phyloP scores from a whole-genome alignment of 2,329 filamentous ascomycete species.

The Ophiostoma pallidulum region DNA sequence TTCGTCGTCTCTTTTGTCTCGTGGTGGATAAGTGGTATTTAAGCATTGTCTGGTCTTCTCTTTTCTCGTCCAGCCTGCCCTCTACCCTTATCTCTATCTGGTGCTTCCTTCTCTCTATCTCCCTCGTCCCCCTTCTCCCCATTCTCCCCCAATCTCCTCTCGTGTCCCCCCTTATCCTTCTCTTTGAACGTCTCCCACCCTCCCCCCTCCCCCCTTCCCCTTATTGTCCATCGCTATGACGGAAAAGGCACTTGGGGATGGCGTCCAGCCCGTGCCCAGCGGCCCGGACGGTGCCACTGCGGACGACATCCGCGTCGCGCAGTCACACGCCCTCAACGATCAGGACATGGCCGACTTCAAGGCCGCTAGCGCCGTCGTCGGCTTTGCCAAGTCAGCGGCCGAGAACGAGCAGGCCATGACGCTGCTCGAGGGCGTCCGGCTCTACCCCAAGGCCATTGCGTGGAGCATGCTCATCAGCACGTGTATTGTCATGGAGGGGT shows the following conservation, averaged over 20 bases:
- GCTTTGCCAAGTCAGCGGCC: conserved; percentile 40
- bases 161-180: background rate
- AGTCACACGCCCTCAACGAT: conserved; percentile 1
- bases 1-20: background rate
- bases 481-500: conserved; percentile 86
- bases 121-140: too few species aligned
- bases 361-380: conserved; percentile 24
- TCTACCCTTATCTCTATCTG: too few species aligned
- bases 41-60: too few species aligned
- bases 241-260: background rate
- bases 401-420: conserved; percentile 61
- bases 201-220: background rate
- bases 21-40: too few species aligned
- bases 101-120: too few species aligned
- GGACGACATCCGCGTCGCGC: background rate
- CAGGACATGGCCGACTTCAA: conserved; percentile 7
- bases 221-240: conserved; percentile 5
- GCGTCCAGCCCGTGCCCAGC: background rate
- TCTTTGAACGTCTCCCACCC: too few species aligned
- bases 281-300: conserved; percentile 1
- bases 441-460: conserved; percentile 78
- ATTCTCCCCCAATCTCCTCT: too few species aligned
- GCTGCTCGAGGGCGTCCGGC: conserved; percentile 62
- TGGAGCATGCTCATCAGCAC: conserved; percentile 86
- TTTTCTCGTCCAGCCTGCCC: too few species aligned